A percentile compares a stretch with the other conserved stretches of the same genome.
These are phyloP conservation scores for Lobosporangium transversale DNA, from an alignment of 192 early-diverging fungal species.

Conservation along the genomic window DNA sequence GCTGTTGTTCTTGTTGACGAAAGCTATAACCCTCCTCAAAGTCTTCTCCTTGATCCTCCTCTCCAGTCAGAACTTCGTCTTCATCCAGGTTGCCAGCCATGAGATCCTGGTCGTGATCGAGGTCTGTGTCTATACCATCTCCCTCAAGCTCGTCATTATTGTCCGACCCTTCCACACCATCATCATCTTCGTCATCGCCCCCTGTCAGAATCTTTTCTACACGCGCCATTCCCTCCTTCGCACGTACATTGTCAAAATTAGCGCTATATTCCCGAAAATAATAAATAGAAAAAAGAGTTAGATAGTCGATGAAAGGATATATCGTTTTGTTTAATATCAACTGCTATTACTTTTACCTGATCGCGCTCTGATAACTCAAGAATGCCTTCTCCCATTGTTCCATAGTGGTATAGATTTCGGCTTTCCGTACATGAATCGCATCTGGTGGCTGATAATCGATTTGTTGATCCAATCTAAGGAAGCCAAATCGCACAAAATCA, in stretches of 20 bases:
- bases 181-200: slow-evolving; percentile 27
- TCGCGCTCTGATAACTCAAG: slow-evolving; percentile 15
- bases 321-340: not conserved
- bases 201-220: slow-evolving; percentile 24
- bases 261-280: not conserved
- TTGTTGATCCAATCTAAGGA: slow-evolving; percentile 25
- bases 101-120: not conserved
- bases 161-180: no score
- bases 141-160: no score
- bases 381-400: slow-evolving; percentile 27
- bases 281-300: not conserved
- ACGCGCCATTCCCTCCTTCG: slow-evolving; percentile 4
- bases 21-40: slow-evolving; percentile 1
- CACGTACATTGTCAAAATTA: slow-evolving; percentile 4
- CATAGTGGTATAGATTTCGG: slow-evolving; percentile 12
- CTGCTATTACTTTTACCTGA: slow-evolving; percentile 10
- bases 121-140: slow-evolving; percentile 4
- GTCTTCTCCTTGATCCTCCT: slow-evolving; percentile 15
- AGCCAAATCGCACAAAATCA: no score
- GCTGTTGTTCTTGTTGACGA: slow-evolving; percentile 3
- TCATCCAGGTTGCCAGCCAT: slow-evolving; percentile 14
- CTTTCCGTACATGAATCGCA: slow-evolving; percentile 16
- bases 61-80: slow-evolving; percentile 23
- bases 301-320: not conserved
- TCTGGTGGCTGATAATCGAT: slow-evolving; percentile 31